These are phyloP conservation scores for Fraxinus floribunda DNA, from an alignment of 305 asterid genomes.

Conservation along the genomic window DNA sequence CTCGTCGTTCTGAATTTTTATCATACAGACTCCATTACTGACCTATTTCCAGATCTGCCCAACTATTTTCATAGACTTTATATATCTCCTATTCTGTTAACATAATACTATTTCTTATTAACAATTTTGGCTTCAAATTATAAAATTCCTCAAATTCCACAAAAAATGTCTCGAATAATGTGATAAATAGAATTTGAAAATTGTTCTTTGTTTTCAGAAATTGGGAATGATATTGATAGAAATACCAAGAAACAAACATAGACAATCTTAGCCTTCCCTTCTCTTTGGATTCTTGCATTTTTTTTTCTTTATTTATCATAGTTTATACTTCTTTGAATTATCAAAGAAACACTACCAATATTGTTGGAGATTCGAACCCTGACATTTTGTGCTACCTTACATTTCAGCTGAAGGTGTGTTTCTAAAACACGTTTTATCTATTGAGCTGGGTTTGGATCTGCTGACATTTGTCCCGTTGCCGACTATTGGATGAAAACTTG, in stretches of 20 bases:
- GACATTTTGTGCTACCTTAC: no score
- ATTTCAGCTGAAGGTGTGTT: no score
- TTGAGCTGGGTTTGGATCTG: no score
- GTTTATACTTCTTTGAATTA: background rate
- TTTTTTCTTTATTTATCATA: background rate
- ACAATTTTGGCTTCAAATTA: background rate
- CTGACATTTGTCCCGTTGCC: no score
- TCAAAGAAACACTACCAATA: background rate
- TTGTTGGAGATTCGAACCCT: no score
- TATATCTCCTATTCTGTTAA: background rate
- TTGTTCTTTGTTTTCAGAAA: background rate
- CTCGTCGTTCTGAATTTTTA: background rate
- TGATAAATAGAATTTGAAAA: background rate
- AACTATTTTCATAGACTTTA: background rate
- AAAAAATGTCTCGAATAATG: background rate
- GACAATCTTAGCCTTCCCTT: background rate
- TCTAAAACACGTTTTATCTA: no score
- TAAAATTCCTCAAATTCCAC: background rate
- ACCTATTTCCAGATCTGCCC: background rate
- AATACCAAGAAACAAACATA: background rate
- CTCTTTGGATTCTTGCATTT: background rate
- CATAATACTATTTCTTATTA: background rate
- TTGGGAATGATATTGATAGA: background rate
- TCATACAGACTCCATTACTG: background rate
- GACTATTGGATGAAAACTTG: no score